A percentile compares a stretch with the other conserved stretches of the same genome.
These are phyloP conservation scores for Trichoderma simmonsii DNA, from an alignment of 2,329 filamentous ascomycete species.

Conservation along the genomic window DNA sequence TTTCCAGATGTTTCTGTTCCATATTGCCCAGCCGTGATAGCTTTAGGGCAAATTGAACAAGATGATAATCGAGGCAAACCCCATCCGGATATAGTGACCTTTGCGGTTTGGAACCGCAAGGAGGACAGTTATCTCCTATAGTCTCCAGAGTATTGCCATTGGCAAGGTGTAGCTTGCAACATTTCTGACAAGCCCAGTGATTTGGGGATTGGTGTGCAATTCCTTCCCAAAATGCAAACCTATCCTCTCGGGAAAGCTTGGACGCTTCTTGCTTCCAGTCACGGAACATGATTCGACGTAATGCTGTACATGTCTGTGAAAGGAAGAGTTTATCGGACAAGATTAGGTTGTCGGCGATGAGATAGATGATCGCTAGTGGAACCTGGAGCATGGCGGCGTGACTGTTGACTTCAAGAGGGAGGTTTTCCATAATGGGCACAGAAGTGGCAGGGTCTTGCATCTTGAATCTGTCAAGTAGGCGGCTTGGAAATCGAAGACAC, in stretches of 20 bases:
- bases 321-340: not conserved
- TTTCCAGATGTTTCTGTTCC: not conserved
- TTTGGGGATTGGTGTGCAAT: not conserved
- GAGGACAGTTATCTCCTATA: not conserved
- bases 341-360: not conserved
- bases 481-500: not conserved
- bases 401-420: not conserved
- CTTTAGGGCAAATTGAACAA: not conserved
- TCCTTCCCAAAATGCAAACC: not conserved
- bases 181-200: not conserved
- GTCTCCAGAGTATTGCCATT: not conserved
- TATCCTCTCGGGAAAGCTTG: not conserved
- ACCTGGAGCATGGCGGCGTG: not conserved
- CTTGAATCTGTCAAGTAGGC: not conserved
- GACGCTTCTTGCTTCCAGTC: not conserved
- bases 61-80: not conserved
- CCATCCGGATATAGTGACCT: not conserved
- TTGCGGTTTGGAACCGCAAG: not conserved
- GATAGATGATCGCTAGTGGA: not conserved
- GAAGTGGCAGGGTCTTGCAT: not conserved
- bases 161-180: not conserved
- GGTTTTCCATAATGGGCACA: not conserved
- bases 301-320: conserved; percentile 4
- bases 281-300: not conserved
- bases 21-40: not conserved